Base-by-base conservation (phyloP, 2,329 filamentous ascomycete species). In the Lachnellula suecica region DNA sequence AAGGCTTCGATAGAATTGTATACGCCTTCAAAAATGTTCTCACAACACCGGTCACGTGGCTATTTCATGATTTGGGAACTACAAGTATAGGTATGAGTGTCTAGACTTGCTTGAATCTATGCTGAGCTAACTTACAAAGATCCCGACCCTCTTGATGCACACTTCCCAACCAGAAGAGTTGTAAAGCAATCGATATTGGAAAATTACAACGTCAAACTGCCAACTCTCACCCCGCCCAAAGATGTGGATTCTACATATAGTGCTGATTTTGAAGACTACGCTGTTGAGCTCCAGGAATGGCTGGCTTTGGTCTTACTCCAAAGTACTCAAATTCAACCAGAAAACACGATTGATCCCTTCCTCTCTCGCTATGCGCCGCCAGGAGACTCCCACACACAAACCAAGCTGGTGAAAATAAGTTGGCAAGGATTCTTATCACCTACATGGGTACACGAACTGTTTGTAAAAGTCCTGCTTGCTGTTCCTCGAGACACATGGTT, bases 231-330 rank as follows among this genome's bases (percentile, higher is more conserved):
- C 41, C 65, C 68, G 19, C 57, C 63, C 10, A 59, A 61, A 45
- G 63, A 70, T 15, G 64, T 43, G 23, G 52, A 59, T 48, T 57
- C 66, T 2, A 61, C 70, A 31, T 74, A 74, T 35, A 68, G 71
- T 47, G 71, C 74, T 38, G 77, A 80, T 7, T 74, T 89, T 31
- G 83, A 88, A 52, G 83, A 90, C 20, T 78, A 78, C 54, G 79
- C 81, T 1, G 75, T 79, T 0, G 83, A 85, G 17, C 65, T 87
- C 11, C 84, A 91, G 58, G 89, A 94, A 70, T 94, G 87, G 85
- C 65, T 93, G 1, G 84, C 84, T 2, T 70, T 95, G n/a, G 66
- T 86, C 4, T 77, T 79, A 10, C 74, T 91, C 0, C 71, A 75
- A 9, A 90, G 87, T 51, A 82, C 85, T n/a, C 77, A 88, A 22